Evolutionary conservation across 257 asterid species (phyloP).

Genomic region (Fraxinus pennsylvanica): DNA sequence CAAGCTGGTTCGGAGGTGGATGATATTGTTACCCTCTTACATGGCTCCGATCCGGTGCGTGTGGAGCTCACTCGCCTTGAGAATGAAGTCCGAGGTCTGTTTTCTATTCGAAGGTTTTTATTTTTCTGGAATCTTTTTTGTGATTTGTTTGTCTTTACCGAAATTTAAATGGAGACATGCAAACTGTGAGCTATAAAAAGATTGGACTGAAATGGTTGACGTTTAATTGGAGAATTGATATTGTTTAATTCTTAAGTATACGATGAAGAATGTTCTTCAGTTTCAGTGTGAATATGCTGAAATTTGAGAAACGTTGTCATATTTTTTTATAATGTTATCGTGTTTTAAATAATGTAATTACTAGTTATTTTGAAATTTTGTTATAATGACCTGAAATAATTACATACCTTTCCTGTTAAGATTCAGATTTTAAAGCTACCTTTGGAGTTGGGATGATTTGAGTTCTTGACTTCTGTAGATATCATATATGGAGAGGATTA

Average conservation of each 20-base stretch:
- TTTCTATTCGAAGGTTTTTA: constrained; percentile 1
- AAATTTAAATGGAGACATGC: background rate
- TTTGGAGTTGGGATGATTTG: background rate
- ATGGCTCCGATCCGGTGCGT: constrained; percentile 89
- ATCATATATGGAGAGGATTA: constrained; percentile 1
- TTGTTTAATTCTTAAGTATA: background rate
- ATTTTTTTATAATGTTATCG: background rate
- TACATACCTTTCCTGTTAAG: background rate
- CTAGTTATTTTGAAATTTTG: too few species aligned
- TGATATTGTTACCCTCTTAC: constrained; percentile 58
- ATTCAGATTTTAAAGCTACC: background rate
- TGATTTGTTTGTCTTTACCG: background rate
- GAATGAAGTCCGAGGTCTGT: constrained; percentile 72
- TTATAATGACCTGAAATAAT: background rate
- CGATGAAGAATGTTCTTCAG: background rate
- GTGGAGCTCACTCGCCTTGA: constrained; percentile 87
- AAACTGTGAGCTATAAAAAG: background rate
- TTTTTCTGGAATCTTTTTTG: background rate
- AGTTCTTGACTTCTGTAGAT: constrained; percentile 2
- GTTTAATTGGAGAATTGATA: constrained; percentile 18
- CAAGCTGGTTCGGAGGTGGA: constrained; percentile 59
- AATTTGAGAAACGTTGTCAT: background rate
- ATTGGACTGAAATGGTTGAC: background rate
- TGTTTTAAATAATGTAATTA: too few species aligned
- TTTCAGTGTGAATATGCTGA: background rate